These are phyloP conservation scores for Citrus glauca DNA, from an alignment of 345 rosid species.

Conservation along the genomic window DNA sequence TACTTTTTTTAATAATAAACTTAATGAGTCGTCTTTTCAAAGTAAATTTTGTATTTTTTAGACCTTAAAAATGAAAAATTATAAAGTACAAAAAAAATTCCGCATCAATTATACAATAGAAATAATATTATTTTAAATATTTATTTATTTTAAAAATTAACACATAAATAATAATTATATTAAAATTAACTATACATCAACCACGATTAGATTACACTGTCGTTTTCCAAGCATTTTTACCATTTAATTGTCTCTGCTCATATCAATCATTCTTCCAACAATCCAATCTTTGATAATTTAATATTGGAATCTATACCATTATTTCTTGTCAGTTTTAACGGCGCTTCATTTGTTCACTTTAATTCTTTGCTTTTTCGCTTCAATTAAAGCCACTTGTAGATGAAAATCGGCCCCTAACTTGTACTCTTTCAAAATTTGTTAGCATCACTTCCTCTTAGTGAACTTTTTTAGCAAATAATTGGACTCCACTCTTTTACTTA, in stretches of 20 bases:
- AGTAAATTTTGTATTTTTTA: too few relatives aligned
- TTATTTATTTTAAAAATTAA: too few relatives aligned
- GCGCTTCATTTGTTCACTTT: neutral
- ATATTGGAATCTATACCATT: neutral
- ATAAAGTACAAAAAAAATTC: too few relatives aligned
- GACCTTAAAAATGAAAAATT: too few relatives aligned
- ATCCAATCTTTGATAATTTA: neutral
- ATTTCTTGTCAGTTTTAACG: neutral
- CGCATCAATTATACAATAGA: too few relatives aligned
- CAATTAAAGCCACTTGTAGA: slow-evolving; percentile 14
- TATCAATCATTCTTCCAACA: neutral
- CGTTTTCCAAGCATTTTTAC: neutral
- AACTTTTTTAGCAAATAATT: slow-evolving; percentile 3
- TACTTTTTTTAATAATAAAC: too few relatives aligned
- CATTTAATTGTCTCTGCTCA: neutral
- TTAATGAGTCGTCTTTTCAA: too few relatives aligned
- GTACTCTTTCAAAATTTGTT: slow-evolving; percentile 14
- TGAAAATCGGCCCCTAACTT: slow-evolving; percentile 7
- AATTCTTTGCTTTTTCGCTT: neutral
- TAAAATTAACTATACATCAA: too few relatives aligned
- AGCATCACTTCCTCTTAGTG: neutral
- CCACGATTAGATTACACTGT: too few relatives aligned
- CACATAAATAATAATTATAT: rapidly evolving
- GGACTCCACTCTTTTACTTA: slow-evolving; percentile 15
- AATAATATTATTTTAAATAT: too few relatives aligned